Evolutionary conservation across 2,329 filamentous ascomycete genomes (phyloP).

Genomic region (Ophiobolus disseminans): DNA sequence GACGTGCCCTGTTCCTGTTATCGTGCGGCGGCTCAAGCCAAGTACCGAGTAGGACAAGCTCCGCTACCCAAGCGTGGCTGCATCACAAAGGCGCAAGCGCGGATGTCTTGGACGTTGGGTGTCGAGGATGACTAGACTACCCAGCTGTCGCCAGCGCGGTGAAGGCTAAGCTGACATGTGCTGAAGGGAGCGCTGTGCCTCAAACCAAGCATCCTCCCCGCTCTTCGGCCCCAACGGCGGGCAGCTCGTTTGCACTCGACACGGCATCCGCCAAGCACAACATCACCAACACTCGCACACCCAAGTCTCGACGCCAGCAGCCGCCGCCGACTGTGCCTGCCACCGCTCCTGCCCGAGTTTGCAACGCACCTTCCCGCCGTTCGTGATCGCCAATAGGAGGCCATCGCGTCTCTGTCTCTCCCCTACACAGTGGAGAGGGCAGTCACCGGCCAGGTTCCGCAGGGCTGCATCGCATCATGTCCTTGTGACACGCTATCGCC

Average conservation of each 20-base stretch:
- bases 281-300: constrained; percentile 27
- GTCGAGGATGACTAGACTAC: neutral
- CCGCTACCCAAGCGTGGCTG: constrained; percentile 22
- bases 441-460: constrained; percentile 17
- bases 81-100: constrained; percentile 18
- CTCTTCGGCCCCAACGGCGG: constrained; percentile 27
- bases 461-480: constrained; percentile 40
- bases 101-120: constrained; percentile 9
- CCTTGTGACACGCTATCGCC: constrained; percentile 49
- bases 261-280: constrained; percentile 29
- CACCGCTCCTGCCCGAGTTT: constrained; percentile 5
- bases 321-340: constrained; percentile 6
- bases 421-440: constrained; percentile 6
- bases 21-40: constrained; percentile 19
- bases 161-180: constrained; percentile 20
- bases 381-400: constrained; percentile 19
- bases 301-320: constrained; percentile 14
- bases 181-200: constrained; percentile 8
- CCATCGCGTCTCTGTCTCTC: constrained; percentile 4
- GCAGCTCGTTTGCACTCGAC: constrained; percentile 22
- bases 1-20: constrained; percentile 16
- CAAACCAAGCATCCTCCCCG: constrained; percentile 17
- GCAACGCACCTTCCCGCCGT: constrained; percentile 19
- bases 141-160: constrained; percentile 3
- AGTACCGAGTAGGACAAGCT: constrained; percentile 27